Evolutionary conservation across 768 basidiomycete species (phyloP).

Genomic region (Leccinum longicurvipes): DNA sequence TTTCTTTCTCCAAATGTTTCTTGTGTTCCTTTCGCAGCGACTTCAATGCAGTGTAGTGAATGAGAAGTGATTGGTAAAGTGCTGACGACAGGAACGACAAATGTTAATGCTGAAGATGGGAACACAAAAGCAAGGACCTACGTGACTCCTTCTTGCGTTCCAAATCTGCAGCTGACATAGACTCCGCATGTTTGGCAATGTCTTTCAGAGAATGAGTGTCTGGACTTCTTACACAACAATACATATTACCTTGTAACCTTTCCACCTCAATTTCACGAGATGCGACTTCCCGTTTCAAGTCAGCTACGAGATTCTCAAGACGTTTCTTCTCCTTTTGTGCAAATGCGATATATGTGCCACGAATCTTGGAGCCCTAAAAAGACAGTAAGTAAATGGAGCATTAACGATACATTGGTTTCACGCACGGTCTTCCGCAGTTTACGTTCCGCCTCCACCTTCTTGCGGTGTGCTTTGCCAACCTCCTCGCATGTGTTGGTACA

Average conservation of each 20-base stretch:
- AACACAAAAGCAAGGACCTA: constrained; percentile 36
- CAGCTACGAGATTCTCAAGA: constrained; percentile 60
- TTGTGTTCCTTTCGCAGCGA: constrained; percentile 72
- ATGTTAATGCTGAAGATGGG: constrained; percentile 1
- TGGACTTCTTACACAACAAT: neutral
- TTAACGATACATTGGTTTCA: neutral
- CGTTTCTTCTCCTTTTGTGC: constrained; percentile 89
- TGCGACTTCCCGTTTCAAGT: constrained; percentile 55
- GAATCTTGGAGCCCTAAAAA: constrained; percentile 85
- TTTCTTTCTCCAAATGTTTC: constrained; percentile 71
- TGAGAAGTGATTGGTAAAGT: constrained; percentile 69
- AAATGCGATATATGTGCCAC: constrained; percentile 80
- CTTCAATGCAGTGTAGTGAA: constrained; percentile 72
- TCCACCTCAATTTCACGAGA: constrained; percentile 68
- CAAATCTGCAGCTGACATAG: constrained; percentile 72
- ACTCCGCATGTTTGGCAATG: constrained; percentile 74
- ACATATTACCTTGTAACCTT: constrained; percentile 59
- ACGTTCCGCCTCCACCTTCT: constrained; percentile 64
- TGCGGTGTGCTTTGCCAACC: constrained; percentile 67
- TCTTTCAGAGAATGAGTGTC: constrained; percentile 41
- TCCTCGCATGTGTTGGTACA: constrained; percentile 78
- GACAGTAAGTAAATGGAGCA: neutral
- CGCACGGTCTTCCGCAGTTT: constrained; percentile 80
- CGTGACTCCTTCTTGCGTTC: constrained; percentile 86
- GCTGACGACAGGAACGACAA: constrained; percentile 44